Base-by-base conservation (phyloP, 371 early-diverging fungal genomes). In the Mucor sp. region DNA sequence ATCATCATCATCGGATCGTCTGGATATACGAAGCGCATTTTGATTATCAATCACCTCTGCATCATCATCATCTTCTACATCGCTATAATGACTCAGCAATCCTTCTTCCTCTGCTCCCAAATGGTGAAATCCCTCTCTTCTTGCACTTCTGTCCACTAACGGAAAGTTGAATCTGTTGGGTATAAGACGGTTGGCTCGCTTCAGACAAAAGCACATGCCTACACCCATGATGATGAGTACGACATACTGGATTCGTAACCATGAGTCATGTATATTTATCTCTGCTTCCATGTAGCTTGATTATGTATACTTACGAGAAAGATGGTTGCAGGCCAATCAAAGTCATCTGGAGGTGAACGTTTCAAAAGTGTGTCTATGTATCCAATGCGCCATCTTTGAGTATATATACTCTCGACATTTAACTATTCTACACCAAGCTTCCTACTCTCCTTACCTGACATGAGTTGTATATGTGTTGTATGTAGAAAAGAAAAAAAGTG, bases 201-300 rank as follows among this genome's bases (percentile, higher is more conserved):
- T 56, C n/a, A 81, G 48, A 41, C 79, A 79, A 41, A 78, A 81
- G 63, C 82, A 81, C 74, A 81, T 75, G 44, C 82, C 82, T 21
- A 71, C 50, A 9, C 69, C 79, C 11, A 79, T 33, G 44, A 72
- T n/a, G n/a, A 74, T 39, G 14, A 81, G 67, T 11, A 74, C 41
- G 3, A 69, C 50, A 70, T 78, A 74, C 79, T 81, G 33, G 33
- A 4, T 4, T 7, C 6, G 58, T 30, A n/a, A n/a, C n/a, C 5
- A 19, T 28, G 37, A 21, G 25, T 23, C 14, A n/a, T n/a, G n/a
- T 30, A 4, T 30, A 11, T 28, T 7, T 65, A 12, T 14, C 21
- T 57, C 33, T 3, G 30, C 30, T 30, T 30, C 30, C 30, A 30
- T 30, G 30, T 4, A 2, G 30, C 4, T 30, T 2, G 30, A 30